Conservation (phyloP, 225 moss, liverwort and hornwort species). For the Marchantia paleacea region DNA sequence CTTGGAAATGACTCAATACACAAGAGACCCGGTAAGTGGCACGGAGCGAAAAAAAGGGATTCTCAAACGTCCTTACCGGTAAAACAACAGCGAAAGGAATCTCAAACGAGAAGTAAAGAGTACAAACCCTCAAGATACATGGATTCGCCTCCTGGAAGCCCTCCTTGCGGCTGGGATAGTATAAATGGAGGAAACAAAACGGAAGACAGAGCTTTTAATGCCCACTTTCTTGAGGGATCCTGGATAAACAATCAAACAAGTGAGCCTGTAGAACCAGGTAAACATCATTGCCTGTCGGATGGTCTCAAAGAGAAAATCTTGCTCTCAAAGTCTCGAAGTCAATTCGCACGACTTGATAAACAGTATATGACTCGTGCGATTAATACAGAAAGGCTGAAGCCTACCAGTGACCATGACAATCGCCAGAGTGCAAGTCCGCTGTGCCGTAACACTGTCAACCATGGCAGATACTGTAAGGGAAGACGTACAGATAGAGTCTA, state of each 20-base stretch:
- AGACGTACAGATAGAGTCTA: background rate
- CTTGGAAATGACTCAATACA: background rate
- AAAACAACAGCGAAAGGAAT: conserved; percentile 38
- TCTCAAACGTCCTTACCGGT: conserved; percentile 15
- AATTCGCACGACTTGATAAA: conserved; percentile 25
- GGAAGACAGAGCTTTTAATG: conserved; percentile 39
- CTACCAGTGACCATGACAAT: conserved; percentile 3
- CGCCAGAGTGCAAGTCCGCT: conserved; percentile 9
- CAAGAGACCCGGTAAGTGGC: conserved; percentile 26
- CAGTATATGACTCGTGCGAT: conserved; percentile 9
- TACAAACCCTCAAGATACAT: conserved; percentile 54
- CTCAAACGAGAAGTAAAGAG: conserved; percentile 47
- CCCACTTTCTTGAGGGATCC: conserved; percentile 48
- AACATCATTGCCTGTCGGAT: conserved; percentile 26
- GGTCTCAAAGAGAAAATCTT: conserved; percentile 30
- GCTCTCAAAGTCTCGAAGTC: conserved; percentile 6
- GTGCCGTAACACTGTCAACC: background rate
- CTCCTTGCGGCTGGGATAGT: conserved; percentile 83
- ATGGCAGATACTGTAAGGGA: background rate
- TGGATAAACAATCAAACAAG: conserved; percentile 49
- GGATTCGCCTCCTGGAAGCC: conserved; percentile 71
- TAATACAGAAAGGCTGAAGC: conserved; percentile 15
- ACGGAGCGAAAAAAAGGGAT: conserved; percentile 30
- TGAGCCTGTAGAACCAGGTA: conserved; percentile 39
- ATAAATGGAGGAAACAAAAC: conserved; percentile 31